Conservation (phyloP, 106 monocot species). For the Platanthera guangdongensis region DNA sequence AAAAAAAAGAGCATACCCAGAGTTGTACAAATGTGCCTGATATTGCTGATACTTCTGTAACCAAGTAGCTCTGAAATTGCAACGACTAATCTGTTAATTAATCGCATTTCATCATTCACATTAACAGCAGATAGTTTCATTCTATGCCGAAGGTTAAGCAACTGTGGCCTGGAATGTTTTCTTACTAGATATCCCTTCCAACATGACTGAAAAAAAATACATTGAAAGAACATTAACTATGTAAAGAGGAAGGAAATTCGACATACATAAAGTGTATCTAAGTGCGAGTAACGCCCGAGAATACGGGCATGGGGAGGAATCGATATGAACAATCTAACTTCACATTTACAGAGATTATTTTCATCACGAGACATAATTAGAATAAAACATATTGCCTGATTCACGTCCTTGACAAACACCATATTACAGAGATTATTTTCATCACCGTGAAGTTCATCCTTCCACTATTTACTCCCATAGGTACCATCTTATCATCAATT, state of each 20-base stretch:
- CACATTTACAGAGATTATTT: background rate
- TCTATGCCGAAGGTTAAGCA: constrained; percentile 20
- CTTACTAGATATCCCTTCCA: constrained; percentile 40
- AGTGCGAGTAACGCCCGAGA: too few species aligned
- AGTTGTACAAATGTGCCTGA: constrained; percentile 46
- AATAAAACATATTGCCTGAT: background rate
- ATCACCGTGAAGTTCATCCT: background rate
- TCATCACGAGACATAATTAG: background rate
- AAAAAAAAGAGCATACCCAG: constrained; percentile 26
- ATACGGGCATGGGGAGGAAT: background rate
- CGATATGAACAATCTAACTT: background rate
- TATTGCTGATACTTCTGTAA: constrained; percentile 32
- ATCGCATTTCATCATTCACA: constrained; percentile 28
- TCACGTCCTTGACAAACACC: background rate
- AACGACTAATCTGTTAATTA: constrained; percentile 44
- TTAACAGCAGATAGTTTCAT: constrained; percentile 23
- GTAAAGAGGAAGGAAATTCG: background rate
- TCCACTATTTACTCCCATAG: background rate
- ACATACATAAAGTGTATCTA: background rate
- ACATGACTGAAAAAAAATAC: constrained; percentile 25
- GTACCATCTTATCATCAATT: background rate
- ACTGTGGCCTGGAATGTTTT: constrained; percentile 18
- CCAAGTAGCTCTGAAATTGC: constrained; percentile 47
- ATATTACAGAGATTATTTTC: background rate
- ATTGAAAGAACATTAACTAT: background rate